Evolutionary conservation across 495 filamentous ascomycete genomes (phyloP).

Genomic region (Penicillium soppii): DNA sequence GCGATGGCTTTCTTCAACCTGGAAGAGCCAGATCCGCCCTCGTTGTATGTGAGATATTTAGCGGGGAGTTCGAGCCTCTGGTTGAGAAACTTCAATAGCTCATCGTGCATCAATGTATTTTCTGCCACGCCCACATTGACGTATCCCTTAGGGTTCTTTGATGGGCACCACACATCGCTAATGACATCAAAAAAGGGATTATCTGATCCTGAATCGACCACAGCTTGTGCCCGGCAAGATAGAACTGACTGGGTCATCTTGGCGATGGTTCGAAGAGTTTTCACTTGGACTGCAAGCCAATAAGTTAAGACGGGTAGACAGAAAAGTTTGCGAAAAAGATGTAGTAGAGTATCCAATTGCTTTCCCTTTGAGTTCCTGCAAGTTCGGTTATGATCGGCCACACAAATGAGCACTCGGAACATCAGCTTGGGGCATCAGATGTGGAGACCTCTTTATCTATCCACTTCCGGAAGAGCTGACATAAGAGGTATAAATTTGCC

Average conservation of each 20-base stretch:
- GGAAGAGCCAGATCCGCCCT: conserved; percentile 30
- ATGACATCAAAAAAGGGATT: conserved; percentile 29
- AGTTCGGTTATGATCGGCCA: too few species aligned
- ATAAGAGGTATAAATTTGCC: too few species aligned
- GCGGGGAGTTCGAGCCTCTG: conserved; percentile 28
- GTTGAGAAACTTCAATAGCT: conserved; percentile 32
- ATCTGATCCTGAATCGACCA: conserved; percentile 3
- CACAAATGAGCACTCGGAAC: too few species aligned
- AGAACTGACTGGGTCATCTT: conserved; percentile 12
- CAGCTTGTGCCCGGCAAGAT: conserved; percentile 22
- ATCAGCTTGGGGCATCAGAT: too few species aligned
- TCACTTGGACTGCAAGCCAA: not conserved
- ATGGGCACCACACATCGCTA: conserved; percentile 21
- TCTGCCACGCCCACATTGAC: conserved; percentile 43
- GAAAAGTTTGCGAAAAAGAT: too few species aligned
- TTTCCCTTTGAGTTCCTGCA: too few species aligned
- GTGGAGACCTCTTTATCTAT: too few species aligned
- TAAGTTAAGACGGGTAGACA: not conserved
- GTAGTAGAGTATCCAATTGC: too few species aligned
- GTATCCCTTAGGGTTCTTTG: conserved; percentile 32
- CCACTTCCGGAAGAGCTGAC: too few species aligned
- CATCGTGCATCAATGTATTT: conserved; percentile 40
- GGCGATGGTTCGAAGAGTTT: not conserved
- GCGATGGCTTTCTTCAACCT: conserved; percentile 42
- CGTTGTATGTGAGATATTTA: conserved; percentile 45